Evolutionary conservation across 2,329 filamentous ascomycete species (phyloP), one percentile per base, ranked within the genome.

Genomic region (Epichloe glyceriae): DNA sequence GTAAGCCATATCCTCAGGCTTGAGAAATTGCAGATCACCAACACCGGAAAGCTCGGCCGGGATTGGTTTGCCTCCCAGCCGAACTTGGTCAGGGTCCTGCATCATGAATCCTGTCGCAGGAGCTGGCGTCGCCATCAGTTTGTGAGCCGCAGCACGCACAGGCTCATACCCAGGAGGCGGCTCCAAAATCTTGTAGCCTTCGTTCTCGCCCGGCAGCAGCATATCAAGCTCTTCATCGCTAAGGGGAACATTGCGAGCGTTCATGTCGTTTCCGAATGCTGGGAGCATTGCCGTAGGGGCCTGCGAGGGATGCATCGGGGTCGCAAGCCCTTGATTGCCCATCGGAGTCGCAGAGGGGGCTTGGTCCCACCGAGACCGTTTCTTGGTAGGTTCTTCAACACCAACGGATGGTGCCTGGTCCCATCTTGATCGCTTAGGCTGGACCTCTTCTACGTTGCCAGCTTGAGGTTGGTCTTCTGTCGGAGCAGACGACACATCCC

Each of bases 1-100:
- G 70, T 98, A 98, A 39, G 88, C 84, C 89, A 97, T 96, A 67
- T 98, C 93, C 67, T 98, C 93, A 1, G 89, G 82, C 71, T 98
- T 98, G 78, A 98, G 95, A 66, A 97, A 98, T 58, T 96, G 90
- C 48, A 98, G 72, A 65, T 98, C 93, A 39, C 90, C 90, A 47
- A 98, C 89, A 39, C 93, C 93, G 3, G 93, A 90, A 38, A 98
- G 96, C 63, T 97, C 91, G 4, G 88, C 95, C 8, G 91, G 88
- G 61, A 97, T 80, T 58, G 94, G 88, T 70, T 94, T 95, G 58
- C 89, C 88, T 62, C 91, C 80, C 47, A 86, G 74, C 56, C 88
- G 80, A 53, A 83, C 82, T 63, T 86, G 89, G 58, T 94, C 89
- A 8, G 89, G 87, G 58, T 98, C 89, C 64, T 97, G 93, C 82